A percentile compares a stretch with the other conserved stretches of the same genome.
Evolutionary conservation across 495 filamentous ascomycete genomes (phyloP).

Genomic region (Aspergillus wentii): DNA sequence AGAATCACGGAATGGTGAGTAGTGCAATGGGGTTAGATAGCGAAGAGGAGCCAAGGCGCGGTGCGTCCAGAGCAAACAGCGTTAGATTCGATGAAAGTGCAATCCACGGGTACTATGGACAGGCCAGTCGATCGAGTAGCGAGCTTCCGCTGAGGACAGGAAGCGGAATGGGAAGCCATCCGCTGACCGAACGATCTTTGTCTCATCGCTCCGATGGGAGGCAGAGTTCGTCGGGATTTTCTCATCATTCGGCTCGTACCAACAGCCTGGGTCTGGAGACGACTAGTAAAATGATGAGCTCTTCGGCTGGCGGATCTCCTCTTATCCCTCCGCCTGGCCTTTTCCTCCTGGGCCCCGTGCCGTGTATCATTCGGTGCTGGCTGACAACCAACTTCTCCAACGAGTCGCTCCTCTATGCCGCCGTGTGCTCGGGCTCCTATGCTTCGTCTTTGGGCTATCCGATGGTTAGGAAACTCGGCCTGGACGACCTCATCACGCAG

Average conservation of each 20-base stretch:
- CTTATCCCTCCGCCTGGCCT: conserved; percentile 74
- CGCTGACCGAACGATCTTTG: conserved; percentile 79
- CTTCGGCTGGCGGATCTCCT: conserved; percentile 59
- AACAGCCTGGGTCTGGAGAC: conserved; percentile 77
- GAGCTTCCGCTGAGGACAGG: conserved; percentile 75
- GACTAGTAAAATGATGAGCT: conserved; percentile 59
- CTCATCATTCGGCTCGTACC: conserved; percentile 71
- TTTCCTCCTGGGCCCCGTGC: conserved; percentile 78
- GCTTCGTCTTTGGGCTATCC: conserved; percentile 70
- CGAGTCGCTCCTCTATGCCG: conserved; percentile 82
- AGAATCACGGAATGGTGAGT: conserved; percentile 58
- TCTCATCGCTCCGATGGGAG: conserved; percentile 97
- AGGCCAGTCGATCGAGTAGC: conserved; percentile 70
- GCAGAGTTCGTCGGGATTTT: conserved; percentile 85
- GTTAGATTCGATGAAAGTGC: conserved; percentile 99
- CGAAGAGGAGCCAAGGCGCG: conserved; percentile 88
- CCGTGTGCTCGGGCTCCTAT: conserved; percentile 87
- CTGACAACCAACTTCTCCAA: conserved; percentile 81
- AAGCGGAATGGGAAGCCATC: conserved; percentile 76
- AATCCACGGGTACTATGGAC: conserved; percentile 82
- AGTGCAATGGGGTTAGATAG: conserved; percentile 74
- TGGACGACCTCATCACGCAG: conserved; percentile 60
- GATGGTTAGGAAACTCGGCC: conserved; percentile 65
- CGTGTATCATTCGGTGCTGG: conserved; percentile 95
- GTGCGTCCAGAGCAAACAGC: conserved; percentile 91